phyloP scores from a whole-genome alignment of 768 basidiomycete species.

The Suillus tomentosus region DNA sequence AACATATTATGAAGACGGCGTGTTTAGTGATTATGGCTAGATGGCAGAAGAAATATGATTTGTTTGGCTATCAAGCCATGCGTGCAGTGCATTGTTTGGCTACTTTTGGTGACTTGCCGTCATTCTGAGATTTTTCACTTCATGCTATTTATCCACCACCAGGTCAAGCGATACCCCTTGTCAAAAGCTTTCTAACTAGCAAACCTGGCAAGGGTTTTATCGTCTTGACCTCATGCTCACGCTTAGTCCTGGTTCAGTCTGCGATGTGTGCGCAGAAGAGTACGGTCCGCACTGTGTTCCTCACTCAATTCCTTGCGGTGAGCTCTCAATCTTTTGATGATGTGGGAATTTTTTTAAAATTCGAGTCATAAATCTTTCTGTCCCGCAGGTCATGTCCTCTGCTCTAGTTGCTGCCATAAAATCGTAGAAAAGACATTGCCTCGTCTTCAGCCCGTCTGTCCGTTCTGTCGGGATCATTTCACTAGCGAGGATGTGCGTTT shows the following conservation, averaged over 20 bases:
- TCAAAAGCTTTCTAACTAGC: conserved; percentile 40
- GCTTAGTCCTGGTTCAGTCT: conserved; percentile 78
- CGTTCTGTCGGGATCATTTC: conserved; percentile 83
- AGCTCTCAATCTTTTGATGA: conserved; percentile 25
- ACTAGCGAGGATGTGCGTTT: conserved; percentile 65
- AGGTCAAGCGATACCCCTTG: conserved; percentile 45
- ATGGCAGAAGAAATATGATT: conserved; percentile 3
- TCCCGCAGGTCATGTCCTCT: conserved; percentile 73
- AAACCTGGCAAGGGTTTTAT: conserved; percentile 41
- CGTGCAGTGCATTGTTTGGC: conserved; percentile 35
- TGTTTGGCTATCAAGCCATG: conserved; percentile 15
- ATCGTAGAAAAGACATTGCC: conserved; percentile 81
- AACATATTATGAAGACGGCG: conserved; percentile 17
- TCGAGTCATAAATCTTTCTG: conserved; percentile 8
- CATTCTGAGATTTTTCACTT: conserved; percentile 38
- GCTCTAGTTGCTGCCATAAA: conserved; percentile 73
- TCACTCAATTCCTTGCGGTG: conserved; percentile 83
- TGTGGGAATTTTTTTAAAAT: conserved; percentile 26
- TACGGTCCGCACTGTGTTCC: conserved; percentile 73
- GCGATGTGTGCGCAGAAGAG: conserved; percentile 91
- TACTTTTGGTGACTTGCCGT: conserved; percentile 29
- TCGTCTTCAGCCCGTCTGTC: conserved; percentile 72
- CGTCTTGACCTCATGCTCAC: conserved; percentile 68
- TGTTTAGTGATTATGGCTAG: conserved; percentile 9
- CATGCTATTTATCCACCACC: conserved; percentile 52